Conservation (phyloP, 306 rosid species). For the Ormosia semicastrata region DNA sequence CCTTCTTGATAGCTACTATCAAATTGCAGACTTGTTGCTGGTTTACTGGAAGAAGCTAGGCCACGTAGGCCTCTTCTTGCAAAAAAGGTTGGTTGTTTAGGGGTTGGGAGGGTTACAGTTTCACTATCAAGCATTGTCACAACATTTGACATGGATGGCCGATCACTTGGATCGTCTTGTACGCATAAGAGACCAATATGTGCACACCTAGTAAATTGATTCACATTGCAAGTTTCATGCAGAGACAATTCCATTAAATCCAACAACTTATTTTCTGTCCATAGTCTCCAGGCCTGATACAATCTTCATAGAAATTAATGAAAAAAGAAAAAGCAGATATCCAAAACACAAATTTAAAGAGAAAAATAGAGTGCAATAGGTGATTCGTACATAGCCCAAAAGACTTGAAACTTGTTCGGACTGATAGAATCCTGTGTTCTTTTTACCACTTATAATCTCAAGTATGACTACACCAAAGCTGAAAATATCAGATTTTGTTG, state of each 20-base stretch:
- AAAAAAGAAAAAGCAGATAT: not conserved
- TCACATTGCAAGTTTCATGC: slow-evolving; percentile 12
- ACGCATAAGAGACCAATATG: slow-evolving; percentile 35
- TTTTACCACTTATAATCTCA: slow-evolving; percentile 43
- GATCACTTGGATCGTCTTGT: slow-evolving; percentile 36
- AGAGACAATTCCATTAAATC: slow-evolving; percentile 30
- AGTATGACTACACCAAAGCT: slow-evolving; percentile 50
- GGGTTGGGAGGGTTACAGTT: not conserved
- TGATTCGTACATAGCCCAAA: slow-evolving; percentile 31
- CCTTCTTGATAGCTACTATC: not conserved
- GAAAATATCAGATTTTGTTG: slow-evolving; percentile 43
- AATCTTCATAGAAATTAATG: not conserved
- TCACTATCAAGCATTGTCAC: slow-evolving; percentile 32
- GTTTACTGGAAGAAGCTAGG: slow-evolving; percentile 19
- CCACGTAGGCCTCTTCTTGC: not conserved
- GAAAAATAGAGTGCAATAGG: not conserved
- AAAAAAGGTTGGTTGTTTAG: not conserved
- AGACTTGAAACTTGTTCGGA: slow-evolving; percentile 33
- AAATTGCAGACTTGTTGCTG: not conserved
- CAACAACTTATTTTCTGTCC: slow-evolving; percentile 33
- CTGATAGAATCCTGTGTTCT: slow-evolving; percentile 30
- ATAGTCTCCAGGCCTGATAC: slow-evolving; percentile 36
- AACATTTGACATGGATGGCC: slow-evolving; percentile 25
- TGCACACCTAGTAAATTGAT: slow-evolving; percentile 26
- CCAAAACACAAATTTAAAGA: not conserved